Base-by-base conservation (phyloP, 345 rosid species). In the Viola odorata region DNA sequence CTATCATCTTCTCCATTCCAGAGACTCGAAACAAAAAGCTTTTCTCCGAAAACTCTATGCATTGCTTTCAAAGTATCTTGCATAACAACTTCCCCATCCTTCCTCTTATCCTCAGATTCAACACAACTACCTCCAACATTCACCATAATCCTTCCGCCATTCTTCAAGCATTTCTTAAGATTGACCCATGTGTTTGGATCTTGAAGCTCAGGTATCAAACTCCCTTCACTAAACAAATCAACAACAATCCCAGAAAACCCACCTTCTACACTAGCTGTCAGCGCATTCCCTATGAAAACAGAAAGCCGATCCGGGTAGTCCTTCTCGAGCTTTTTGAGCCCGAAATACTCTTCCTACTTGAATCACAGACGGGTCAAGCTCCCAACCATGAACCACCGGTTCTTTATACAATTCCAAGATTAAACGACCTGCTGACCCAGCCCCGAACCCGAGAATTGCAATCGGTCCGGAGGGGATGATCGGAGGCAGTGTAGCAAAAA, bases 361-460 rank as follows among this genome's bases (percentile, higher is more conserved):
- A 12, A 87, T 70, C 38, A 89, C 99, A n/a, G 73, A 82, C 45
- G 87, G 90, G 74, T 87, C 99, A 17, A 92, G 82, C 73, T 92
- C 98, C 96, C 96, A 89, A 40, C 98, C 97, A 55, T 87, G 95
- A 62, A 92, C 45, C 5, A 58, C 59, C 56, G 64, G 54, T 0
- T 77, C 80, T 2, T 89, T 88, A 78, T 92, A 83, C 39, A 84
- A 55, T 62, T 85, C 91, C 3, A 92, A 84, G 23, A 92, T 61
- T 53, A 92, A 53, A 14, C 85, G 81, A 4, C 95, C 95, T 0
- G 91, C 62, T 5, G 97, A 80, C 36, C 97, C 96, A 13, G 95
- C 98, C 8, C 96, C 97, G 68, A 92, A 84, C 3, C 89, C 96
- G 50, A 91, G 85, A 64, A 91, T 48, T n/a, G 82, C 97, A 13